Base-by-base conservation (phyloP, 441 rosid genomes). In the Erodium texanum region DNA sequence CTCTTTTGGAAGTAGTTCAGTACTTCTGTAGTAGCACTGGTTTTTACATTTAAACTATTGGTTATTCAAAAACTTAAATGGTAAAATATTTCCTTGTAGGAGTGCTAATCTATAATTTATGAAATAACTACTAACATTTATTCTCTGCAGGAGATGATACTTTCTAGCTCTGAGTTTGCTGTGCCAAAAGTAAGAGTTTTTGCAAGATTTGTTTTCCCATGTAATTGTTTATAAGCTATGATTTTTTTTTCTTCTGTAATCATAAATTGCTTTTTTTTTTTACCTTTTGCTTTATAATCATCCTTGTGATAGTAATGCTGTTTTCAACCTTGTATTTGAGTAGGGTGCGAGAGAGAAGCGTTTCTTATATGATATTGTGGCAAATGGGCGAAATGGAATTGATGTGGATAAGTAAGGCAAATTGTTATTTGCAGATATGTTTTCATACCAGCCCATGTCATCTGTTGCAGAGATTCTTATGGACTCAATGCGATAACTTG, bases 361-460 rank as follows among this genome's bases (percentile, higher is more conserved):
- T 38, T 93, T 87, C 82, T 78, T 93, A 76, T 90, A 89, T 82
- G 98, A 93, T 74, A 87, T 93, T 78, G 98, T 93, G 72, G 97
- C 98, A 72, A 93, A 93, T 81, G 98, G 98, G 72, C 87, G 92
- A 74, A 93, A 89, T 78, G 97, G 98, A 75, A 86, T 93, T 65
- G 98, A 93, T 27, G 98, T 93, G 66, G 98, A 93, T 83, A 93
- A 93, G 94, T 88, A 77, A 74, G 87, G 69, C 66, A 66, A 34
- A 24, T 43, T 50, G 4, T 45, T 11, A 11, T 24, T 43, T 12
- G 18, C 61, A 19, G 22, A 18, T 18, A 18, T 7, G 0, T n/a
- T 12, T 38, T 4, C 45, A 63, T 20, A 54, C 6, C 19, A 6
- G 24, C 11, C 11, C 23, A 18, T 19, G 24, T 54, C 24, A 18